These are phyloP conservation scores for Venturia pyrina DNA, from an alignment of 2,329 filamentous ascomycete species.

Conservation along the genomic window DNA sequence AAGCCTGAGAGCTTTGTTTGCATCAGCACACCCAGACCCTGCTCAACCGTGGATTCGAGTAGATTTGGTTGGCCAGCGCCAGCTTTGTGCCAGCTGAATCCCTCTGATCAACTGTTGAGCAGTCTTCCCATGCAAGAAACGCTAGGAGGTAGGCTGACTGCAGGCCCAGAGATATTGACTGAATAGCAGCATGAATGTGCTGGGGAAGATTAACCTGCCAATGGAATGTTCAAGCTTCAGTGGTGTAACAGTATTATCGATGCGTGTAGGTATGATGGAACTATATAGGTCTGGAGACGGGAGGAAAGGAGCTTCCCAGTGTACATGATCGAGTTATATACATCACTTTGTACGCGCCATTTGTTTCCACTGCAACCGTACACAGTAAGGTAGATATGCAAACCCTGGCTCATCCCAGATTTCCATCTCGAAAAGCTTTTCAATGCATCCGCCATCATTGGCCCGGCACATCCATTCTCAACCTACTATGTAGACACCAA, in stretches of 20 bases:
- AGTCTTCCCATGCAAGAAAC: not conserved
- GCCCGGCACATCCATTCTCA: not conserved
- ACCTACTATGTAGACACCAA: not conserved
- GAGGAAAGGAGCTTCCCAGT: not conserved
- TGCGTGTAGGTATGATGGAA: not conserved
- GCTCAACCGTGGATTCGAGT: not conserved
- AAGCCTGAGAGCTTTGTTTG: not conserved
- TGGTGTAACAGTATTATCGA: not conserved
- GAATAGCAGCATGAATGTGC: not conserved
- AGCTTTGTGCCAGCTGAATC: not conserved
- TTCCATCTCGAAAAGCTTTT: not conserved
- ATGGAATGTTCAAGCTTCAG: not conserved
- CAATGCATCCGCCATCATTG: not conserved
- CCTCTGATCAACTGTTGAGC: not conserved
- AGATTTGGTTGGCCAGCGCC: not conserved
- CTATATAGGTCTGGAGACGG: too few species aligned
- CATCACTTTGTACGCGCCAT: slow-evolving; percentile 1
- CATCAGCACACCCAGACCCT: not conserved
- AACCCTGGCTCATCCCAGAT: not conserved
- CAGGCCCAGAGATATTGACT: not conserved
- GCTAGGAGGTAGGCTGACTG: not conserved
- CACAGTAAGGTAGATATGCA: too few species aligned
- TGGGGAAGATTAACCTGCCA: not conserved
- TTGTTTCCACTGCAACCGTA: not conserved
- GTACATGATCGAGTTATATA: too few species aligned